These are phyloP conservation scores for Hypomontagnella monticulosa DNA, from an alignment of 495 filamentous ascomycete genomes.

Conservation along the genomic window DNA sequence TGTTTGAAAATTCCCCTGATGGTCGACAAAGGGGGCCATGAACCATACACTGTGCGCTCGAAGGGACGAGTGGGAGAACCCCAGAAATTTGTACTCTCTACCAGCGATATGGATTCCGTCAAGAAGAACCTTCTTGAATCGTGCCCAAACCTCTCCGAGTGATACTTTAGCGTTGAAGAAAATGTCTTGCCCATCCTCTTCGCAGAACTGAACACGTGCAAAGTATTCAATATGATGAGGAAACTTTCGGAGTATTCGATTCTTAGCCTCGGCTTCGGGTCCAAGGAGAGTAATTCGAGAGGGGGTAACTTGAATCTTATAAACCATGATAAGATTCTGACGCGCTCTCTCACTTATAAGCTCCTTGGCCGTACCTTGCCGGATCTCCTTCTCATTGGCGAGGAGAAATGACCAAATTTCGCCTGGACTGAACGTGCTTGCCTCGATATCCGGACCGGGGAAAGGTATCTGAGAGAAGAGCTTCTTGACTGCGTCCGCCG, in stretches of 20 bases:
- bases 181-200: constrained; percentile 75
- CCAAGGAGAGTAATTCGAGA: constrained; percentile 73
- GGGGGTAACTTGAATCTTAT: constrained; percentile 73
- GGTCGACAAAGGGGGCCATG: constrained; percentile 70
- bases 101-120: constrained; percentile 70
- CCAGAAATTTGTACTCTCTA: constrained; percentile 72
- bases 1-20: constrained; percentile 50
- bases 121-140: constrained; percentile 67
- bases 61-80: constrained; percentile 84
- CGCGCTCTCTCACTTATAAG: constrained; percentile 35
- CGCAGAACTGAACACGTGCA: constrained; percentile 73
- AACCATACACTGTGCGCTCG: constrained; percentile 73
- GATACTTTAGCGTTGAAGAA: constrained; percentile 64
- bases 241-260: constrained; percentile 79
- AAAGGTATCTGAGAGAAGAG: constrained; percentile 60
- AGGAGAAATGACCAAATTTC: constrained; percentile 57
- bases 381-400: constrained; percentile 50
- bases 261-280: constrained; percentile 74
- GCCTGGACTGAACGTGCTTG: constrained; percentile 51
- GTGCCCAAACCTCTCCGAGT: constrained; percentile 62
- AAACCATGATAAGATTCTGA: constrained; percentile 56
- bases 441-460: constrained; percentile 58
- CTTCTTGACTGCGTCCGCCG: constrained; percentile 58
- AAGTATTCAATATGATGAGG: constrained; percentile 70
- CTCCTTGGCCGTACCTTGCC: constrained; percentile 38